These are phyloP conservation scores for Trichocladium uniseriatum DNA, from an alignment of 495 filamentous ascomycete species.

Conservation along the genomic window DNA sequence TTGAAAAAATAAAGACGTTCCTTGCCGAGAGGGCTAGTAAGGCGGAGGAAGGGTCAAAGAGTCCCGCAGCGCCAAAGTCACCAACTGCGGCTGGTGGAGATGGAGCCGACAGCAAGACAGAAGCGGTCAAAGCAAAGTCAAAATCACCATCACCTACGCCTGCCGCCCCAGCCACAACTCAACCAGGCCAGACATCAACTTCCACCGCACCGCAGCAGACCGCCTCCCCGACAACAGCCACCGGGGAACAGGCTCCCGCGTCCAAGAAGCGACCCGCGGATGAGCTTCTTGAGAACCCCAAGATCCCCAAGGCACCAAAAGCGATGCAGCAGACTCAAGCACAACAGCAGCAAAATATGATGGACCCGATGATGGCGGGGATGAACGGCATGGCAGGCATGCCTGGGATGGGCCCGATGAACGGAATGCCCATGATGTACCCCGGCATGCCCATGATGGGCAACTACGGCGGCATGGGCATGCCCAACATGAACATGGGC, in stretches of 20 bases:
- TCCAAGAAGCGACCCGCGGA: constrained; percentile 78
- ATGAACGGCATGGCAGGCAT: constrained; percentile 11
- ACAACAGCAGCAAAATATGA: constrained; percentile 26
- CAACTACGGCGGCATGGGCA: constrained; percentile 17
- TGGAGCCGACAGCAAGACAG: constrained; percentile 13
- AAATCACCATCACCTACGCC: constrained; percentile 31
- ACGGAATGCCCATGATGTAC: constrained; percentile 30
- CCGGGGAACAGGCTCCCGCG: constrained; percentile 31
- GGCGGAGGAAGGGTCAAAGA: constrained; percentile 34
- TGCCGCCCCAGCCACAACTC: constrained; percentile 9
- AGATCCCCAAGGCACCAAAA: constrained; percentile 51
- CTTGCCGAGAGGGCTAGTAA: constrained; percentile 60
- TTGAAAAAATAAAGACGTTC: constrained; percentile 68
- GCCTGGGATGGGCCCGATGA: no score
- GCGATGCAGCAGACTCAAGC: constrained; percentile 45
- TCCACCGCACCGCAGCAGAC: constrained; percentile 8
- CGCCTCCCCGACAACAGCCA: constrained; percentile 18
- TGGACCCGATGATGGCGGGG: constrained; percentile 28
- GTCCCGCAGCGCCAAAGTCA: constrained; percentile 23
- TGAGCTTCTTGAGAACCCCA: constrained; percentile 55
- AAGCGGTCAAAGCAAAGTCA: constrained; percentile 23
- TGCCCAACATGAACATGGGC: constrained; percentile 24
- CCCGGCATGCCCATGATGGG: constrained; percentile 20
- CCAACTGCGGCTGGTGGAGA: constrained; percentile 17
- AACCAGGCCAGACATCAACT: constrained; percentile 3